These are phyloP conservation scores for Buddleja alternifolia DNA, from an alignment of 257 asterid species.

Conservation along the genomic window DNA sequence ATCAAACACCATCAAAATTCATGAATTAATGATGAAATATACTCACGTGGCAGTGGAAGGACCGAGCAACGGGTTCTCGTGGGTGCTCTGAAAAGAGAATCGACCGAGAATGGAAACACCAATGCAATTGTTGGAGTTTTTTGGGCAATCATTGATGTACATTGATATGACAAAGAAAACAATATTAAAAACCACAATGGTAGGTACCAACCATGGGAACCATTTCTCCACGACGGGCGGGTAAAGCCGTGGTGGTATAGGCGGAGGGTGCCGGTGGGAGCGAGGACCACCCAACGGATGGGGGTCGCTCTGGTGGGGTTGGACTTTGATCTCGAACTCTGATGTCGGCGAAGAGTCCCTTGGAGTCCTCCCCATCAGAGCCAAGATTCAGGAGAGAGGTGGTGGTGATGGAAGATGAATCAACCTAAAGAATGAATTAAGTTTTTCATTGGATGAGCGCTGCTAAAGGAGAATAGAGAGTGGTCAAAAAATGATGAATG, in stretches of 20 bases:
- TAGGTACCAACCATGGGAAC: slow-evolving; percentile 90
- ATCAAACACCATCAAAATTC: not conserved
- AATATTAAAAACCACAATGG: slow-evolving; percentile 53
- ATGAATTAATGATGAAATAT: too few species aligned
- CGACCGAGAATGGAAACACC: slow-evolving; percentile 57
- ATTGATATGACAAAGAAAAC: slow-evolving; percentile 52
- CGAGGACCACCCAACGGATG: slow-evolving; percentile 14
- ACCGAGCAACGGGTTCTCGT: slow-evolving; percentile 91
- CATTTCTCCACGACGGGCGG: slow-evolving; percentile 48
- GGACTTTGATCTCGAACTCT: slow-evolving; percentile 53
- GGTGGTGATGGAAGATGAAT: not conserved
- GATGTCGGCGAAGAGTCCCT: slow-evolving; percentile 51
- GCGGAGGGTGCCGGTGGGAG: slow-evolving; percentile 13
- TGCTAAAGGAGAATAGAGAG: not conserved
- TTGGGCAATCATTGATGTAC: slow-evolving; percentile 80
- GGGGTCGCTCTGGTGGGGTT: slow-evolving; percentile 32
- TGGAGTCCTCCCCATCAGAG: slow-evolving; percentile 69
- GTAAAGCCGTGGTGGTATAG: slow-evolving; percentile 12
- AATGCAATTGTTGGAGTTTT: slow-evolving; percentile 50
- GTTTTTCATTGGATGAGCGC: not conserved
- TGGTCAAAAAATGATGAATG: slow-evolving; percentile 4
- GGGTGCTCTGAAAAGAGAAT: slow-evolving; percentile 72
- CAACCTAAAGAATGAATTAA: not conserved
- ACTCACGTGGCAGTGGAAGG: slow-evolving; percentile 77
- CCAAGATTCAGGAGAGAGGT: slow-evolving; percentile 20